phyloP scores from a whole-genome alignment of 208 protist genomes.

The Angomonas deanei region DNA sequence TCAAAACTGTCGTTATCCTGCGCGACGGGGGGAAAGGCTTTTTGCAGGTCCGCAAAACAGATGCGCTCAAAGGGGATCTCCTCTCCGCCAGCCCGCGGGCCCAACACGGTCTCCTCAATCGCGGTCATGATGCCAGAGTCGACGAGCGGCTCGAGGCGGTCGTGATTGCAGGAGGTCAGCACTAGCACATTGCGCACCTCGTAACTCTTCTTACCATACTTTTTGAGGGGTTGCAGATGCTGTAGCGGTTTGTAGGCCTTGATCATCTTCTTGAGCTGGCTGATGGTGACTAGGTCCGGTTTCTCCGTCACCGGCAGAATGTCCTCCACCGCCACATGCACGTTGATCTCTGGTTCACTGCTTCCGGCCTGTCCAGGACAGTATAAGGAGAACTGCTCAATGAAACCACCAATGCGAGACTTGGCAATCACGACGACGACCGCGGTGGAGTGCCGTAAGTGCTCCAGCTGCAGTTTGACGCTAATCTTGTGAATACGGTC shows the following conservation, averaged over 20 bases:
- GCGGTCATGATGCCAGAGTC: slow-evolving; percentile 67
- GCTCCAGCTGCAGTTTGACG: slow-evolving; percentile 40
- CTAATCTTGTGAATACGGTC: slow-evolving; percentile 35
- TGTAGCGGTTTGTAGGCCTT: slow-evolving; percentile 58
- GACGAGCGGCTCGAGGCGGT: slow-evolving; percentile 63
- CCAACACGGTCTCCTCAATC: slow-evolving; percentile 63
- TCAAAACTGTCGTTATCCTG: slow-evolving; percentile 70
- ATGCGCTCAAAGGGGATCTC: slow-evolving; percentile 59
- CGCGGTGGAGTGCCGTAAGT: slow-evolving; percentile 55
- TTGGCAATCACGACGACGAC: slow-evolving; percentile 70
- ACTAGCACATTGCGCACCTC: slow-evolving; percentile 76
- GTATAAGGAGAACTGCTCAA: slow-evolving; percentile 81
- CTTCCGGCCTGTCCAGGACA: slow-evolving; percentile 42
- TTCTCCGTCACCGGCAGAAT: slow-evolving; percentile 63
- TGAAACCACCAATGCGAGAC: slow-evolving; percentile 55
- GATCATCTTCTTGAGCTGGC: slow-evolving; percentile 77
- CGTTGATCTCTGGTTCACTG: slow-evolving; percentile 45
- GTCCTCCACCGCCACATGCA: slow-evolving; percentile 79
- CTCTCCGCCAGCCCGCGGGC: slow-evolving; percentile 7
- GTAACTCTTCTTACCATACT: slow-evolving; percentile 20
- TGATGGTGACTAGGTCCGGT: slow-evolving; percentile 61
- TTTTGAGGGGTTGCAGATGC: slow-evolving; percentile 26
- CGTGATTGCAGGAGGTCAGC: slow-evolving; percentile 57
- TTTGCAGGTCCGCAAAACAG: slow-evolving; percentile 76
- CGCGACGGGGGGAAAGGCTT: slow-evolving; percentile 61